Evolutionary conservation across 1,284 basidiomycete species (phyloP), one percentile per base, ranked within the genome.

Genomic region (Trametes hirsuta): DNA sequence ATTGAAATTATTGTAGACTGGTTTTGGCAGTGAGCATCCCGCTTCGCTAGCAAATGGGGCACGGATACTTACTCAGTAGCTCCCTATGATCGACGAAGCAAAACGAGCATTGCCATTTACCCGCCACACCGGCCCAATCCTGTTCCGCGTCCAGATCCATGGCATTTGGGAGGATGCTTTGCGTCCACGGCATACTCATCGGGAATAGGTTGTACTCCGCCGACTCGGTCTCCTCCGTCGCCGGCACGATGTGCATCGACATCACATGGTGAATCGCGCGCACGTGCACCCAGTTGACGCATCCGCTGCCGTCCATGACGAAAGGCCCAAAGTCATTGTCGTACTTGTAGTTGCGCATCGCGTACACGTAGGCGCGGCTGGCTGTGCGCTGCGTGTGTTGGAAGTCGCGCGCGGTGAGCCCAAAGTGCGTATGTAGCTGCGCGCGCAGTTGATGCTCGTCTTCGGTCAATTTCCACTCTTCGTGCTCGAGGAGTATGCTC

Each of bases 41-140:
- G 2, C 49, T n/a, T 6, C n/a, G 2, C 22, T 24, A 1, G 36
- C 2, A 24, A 35, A 22, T n/a, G 15, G 12, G 14, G 2, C 47
- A 45, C 14, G 10, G 4, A 21, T 21, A 68, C 82, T 73, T 66
- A 89, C 88, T 72, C 40, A 88, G 69, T 45, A 90, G 75, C 45
- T 84, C 83, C 6, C 83, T 74, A 68, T 90, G 88, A 69, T 91
- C 88, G 53, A 84, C 81, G 69, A 88, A 91, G 58, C 82, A 85
- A 65, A 88, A 90, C 34, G 81, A 81, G 9, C 84, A 79, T 4
- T 75, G 71, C 88, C 88, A 91, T 15, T 71, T 40, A 0, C 88
- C 88, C 34, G 76, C 75, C 0, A 90, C 73, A 2, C 84, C 84
- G 0, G 83, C 88, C 88, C 88, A 90, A 70, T 91, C 88, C 22